Conservation (phyloP, 2,329 filamentous ascomycete species). For the Stagonosporopsis tanaceti region DNA sequence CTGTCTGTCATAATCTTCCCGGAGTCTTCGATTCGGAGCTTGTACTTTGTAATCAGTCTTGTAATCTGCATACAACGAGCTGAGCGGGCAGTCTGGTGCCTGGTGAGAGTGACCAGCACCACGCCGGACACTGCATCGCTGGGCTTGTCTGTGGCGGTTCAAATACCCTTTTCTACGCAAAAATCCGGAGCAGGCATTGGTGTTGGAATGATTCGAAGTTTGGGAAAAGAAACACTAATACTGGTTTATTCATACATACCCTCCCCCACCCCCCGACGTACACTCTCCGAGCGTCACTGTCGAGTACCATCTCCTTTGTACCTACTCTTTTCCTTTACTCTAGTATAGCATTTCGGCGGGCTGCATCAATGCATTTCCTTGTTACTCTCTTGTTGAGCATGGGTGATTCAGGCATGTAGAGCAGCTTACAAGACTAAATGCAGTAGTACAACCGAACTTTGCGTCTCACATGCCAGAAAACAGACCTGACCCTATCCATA, state of each 20-base stretch:
- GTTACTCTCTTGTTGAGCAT: constrained; percentile 18
- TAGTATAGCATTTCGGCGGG: constrained; percentile 44
- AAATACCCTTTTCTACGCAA: constrained; percentile 23
- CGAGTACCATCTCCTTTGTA: constrained; percentile 46
- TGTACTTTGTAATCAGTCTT: constrained; percentile 51
- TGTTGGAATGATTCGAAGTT: constrained; percentile 24
- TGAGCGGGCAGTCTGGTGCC: constrained; percentile 5
- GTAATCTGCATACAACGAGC: constrained; percentile 45
- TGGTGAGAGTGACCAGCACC: background rate
- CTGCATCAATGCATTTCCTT: constrained; percentile 30
- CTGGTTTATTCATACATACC: constrained; percentile 38
- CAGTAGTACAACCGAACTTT: constrained; percentile 1
- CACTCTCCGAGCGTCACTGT: constrained; percentile 24
- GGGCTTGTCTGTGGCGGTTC: constrained; percentile 12
- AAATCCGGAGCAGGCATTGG: constrained; percentile 20
- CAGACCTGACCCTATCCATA: background rate
- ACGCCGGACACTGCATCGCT: background rate
- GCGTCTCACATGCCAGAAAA: background rate
- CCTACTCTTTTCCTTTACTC: constrained; percentile 29
- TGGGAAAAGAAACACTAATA: constrained; percentile 41
- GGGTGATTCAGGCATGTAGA: constrained; percentile 18
- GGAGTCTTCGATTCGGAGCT: constrained; percentile 34
- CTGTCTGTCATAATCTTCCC: constrained; percentile 29
- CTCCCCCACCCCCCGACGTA: constrained; percentile 27
- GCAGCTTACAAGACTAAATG: constrained; percentile 6